These are phyloP conservation scores for Arachnopeziza araneosa DNA, from an alignment of 2,329 filamentous ascomycete genomes.

Conservation along the genomic window DNA sequence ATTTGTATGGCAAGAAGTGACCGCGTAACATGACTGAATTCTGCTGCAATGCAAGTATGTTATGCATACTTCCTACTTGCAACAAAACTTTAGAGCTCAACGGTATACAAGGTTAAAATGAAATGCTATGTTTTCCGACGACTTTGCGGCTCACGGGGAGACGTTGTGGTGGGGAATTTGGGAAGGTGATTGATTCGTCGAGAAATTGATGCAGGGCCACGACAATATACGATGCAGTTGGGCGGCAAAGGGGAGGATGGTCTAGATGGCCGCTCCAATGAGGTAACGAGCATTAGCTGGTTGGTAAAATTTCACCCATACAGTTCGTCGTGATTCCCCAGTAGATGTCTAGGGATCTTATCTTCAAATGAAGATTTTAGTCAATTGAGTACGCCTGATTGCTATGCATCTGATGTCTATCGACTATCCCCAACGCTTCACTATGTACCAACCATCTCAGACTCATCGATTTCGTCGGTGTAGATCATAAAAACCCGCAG, in stretches of 20 bases:
- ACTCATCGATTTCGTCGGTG: background rate
- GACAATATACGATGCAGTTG: background rate
- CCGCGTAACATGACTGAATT: slow-evolving; percentile 28
- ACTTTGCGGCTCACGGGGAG: background rate
- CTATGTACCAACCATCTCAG: background rate
- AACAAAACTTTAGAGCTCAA: background rate
- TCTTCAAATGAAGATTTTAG: background rate
- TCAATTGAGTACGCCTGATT: background rate
- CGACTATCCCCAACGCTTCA: background rate
- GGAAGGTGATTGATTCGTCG: background rate
- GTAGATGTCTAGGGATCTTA: background rate
- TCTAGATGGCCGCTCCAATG: no score
- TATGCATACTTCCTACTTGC: slow-evolving; percentile 22
- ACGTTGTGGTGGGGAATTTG: background rate
- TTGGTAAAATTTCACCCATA: no score
- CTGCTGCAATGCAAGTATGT: slow-evolving; percentile 28
- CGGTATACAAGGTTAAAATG: background rate
- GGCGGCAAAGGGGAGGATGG: no score
- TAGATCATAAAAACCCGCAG: background rate
- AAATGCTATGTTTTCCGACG: background rate
- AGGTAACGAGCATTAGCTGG: no score
- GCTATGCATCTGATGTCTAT: background rate
- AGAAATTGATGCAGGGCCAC: background rate
- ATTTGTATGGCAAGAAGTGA: slow-evolving; percentile 21
- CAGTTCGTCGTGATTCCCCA: background rate